These are phyloP conservation scores for Ophiostoma sp. DNA, from an alignment of 2,329 filamentous ascomycete species.

Conservation along the genomic window DNA sequence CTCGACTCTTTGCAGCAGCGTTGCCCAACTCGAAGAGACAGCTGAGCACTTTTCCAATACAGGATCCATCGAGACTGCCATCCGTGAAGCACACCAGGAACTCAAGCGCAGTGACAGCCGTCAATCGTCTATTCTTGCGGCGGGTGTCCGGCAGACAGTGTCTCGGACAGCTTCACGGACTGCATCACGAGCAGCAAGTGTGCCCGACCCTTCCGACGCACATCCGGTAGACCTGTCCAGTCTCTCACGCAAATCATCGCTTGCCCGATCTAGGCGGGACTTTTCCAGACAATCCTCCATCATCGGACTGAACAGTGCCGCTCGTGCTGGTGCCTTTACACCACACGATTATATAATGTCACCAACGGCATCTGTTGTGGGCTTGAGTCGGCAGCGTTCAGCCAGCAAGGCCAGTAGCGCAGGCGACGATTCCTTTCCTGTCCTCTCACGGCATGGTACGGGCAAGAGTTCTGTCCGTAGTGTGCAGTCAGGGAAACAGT, in stretches of 20 bases:
- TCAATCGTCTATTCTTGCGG: conserved; percentile 56
- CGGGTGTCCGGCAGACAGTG: conserved; percentile 36
- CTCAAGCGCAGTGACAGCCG: conserved; percentile 65
- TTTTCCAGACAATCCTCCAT: conserved; percentile 50
- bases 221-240: neutral
- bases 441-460: conserved; percentile 47
- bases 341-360: conserved; percentile 63
- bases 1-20: conserved; percentile 41
- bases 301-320: conserved; percentile 61
- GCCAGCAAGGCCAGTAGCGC: conserved; percentile 46
- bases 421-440: conserved; percentile 34
- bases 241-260: conserved; percentile 1
- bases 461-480: conserved; percentile 51
- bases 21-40: conserved; percentile 67
- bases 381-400: conserved; percentile 50
- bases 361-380: conserved; percentile 56
- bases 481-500: conserved; percentile 38
- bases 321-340: conserved; percentile 64
- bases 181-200: conserved; percentile 17
- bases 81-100: conserved; percentile 65
- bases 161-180: conserved; percentile 15
- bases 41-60: conserved; percentile 69
- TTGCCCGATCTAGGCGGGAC: conserved; percentile 25
- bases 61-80: conserved; percentile 72
- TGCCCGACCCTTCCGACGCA: conserved; percentile 11